These are phyloP conservation scores for Colletotrichum sp. DNA, from an alignment of 2,329 filamentous ascomycete genomes.

Conservation along the genomic window DNA sequence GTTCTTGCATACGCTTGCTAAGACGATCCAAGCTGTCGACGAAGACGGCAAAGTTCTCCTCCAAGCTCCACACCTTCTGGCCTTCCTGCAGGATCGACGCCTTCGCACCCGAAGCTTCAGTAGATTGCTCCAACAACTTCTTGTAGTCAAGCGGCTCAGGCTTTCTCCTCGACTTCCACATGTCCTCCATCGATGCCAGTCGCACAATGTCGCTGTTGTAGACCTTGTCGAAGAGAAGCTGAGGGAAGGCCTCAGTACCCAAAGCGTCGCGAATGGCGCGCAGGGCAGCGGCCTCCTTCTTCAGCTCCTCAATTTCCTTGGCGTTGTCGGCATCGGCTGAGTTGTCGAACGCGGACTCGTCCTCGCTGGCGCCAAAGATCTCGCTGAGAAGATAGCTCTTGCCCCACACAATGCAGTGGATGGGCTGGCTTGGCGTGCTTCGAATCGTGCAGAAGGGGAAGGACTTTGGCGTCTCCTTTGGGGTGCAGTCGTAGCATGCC, in stretches of 20 bases:
- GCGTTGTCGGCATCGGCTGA: slow-evolving; percentile 82
- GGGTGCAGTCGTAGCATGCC: slow-evolving; percentile 94
- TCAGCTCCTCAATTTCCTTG: slow-evolving; percentile 86
- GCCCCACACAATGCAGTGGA: slow-evolving; percentile 98
- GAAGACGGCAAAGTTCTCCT: slow-evolving; percentile 87
- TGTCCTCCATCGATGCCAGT: slow-evolving; percentile 85
- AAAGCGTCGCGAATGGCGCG: slow-evolving; percentile 83
- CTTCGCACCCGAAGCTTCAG: slow-evolving; percentile 51
- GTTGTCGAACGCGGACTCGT: slow-evolving; percentile 81
- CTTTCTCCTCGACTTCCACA: slow-evolving; percentile 87
- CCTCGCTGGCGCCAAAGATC: slow-evolving; percentile 90
- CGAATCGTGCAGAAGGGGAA: slow-evolving; percentile 98
- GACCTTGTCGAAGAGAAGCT: slow-evolving; percentile 90
- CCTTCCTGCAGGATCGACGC: slow-evolving; percentile 67
- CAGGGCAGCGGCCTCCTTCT: slow-evolving; percentile 81
- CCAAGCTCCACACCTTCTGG: slow-evolving; percentile 80
- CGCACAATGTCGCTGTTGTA: slow-evolving; percentile 86
- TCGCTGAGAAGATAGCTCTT: slow-evolving; percentile 97
- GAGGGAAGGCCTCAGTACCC: slow-evolving; percentile 77
- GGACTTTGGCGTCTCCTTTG: slow-evolving; percentile 88
- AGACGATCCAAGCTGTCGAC: slow-evolving; percentile 81
- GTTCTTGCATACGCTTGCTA: slow-evolving; percentile 72
- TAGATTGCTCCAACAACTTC: slow-evolving; percentile 57
- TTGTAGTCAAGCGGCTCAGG: slow-evolving; percentile 78
- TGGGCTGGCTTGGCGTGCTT: slow-evolving; percentile 93